These are phyloP conservation scores for Herpetomonas tarakana DNA, from an alignment of 208 protist genomes.

Conservation along the genomic window DNA sequence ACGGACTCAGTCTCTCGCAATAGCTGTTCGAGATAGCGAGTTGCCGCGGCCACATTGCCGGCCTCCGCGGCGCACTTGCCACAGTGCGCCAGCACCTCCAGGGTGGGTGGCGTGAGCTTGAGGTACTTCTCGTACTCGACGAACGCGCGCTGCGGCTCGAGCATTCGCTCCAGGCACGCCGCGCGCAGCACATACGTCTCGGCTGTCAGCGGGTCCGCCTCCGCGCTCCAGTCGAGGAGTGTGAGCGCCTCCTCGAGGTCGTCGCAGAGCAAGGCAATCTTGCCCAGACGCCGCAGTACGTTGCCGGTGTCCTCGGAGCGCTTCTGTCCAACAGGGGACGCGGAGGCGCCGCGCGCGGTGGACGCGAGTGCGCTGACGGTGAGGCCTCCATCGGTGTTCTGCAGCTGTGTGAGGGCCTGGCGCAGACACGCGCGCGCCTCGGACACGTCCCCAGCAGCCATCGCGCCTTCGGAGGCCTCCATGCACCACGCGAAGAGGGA, in stretches of 20 bases:
- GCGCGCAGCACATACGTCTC: conserved; percentile 72
- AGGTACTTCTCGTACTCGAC: conserved; percentile 87
- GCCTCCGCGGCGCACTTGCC: conserved; percentile 81
- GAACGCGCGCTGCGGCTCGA: conserved; percentile 40
- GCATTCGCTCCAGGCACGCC: conserved; percentile 69
- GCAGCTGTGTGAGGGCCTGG: conserved; percentile 59
- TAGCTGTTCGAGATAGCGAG: conserved; percentile 41
- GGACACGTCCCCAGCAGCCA: conserved; percentile 33
- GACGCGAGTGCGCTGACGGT: conserved; percentile 8
- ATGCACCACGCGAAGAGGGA: conserved; percentile 37
- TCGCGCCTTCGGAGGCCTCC: conserved; percentile 21
- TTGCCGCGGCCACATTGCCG: conserved; percentile 44
- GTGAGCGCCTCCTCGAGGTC: conserved; percentile 54
- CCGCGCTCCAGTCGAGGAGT: conserved; percentile 52
- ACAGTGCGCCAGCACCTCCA: conserved; percentile 75
- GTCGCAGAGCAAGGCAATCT: conserved; percentile 49
- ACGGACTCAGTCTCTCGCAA: conserved; percentile 29
- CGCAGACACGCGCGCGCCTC: conserved; percentile 43
- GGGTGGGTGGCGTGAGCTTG: conserved; percentile 50
- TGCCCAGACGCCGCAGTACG: conserved; percentile 55
- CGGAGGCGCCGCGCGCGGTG: conserved; percentile 7
- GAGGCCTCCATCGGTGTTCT: conserved; percentile 35
- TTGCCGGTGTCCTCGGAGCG: conserved; percentile 25
- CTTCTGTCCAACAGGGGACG: conserved; percentile 14
- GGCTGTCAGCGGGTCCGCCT: conserved; percentile 57